These are phyloP conservation scores for Cystofilobasidium capitatum DNA, from an alignment of 768 basidiomycete genomes.

Conservation along the genomic window DNA sequence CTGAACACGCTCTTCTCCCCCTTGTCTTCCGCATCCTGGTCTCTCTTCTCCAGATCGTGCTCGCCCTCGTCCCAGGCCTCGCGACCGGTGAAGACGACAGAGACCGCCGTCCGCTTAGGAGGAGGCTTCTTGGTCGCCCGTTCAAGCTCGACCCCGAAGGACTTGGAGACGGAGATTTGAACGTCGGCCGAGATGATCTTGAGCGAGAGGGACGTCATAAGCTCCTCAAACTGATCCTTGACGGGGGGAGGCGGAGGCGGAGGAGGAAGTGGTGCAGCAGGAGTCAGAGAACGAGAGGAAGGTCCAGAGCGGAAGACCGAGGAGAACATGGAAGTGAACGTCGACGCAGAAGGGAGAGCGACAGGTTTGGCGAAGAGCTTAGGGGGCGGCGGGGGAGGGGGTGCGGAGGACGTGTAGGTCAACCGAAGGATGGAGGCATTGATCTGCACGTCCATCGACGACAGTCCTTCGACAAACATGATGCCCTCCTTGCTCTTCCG, in stretches of 20 bases:
- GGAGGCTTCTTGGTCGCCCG: constrained; percentile 93
- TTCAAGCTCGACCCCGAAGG: constrained; percentile 53
- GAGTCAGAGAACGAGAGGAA: neutral
- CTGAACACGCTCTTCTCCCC: constrained; percentile 67
- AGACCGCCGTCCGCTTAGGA: constrained; percentile 61
- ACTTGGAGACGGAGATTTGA: constrained; percentile 35
- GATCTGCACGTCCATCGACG: constrained; percentile 64
- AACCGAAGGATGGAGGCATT: constrained; percentile 70
- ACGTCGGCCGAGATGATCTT: constrained; percentile 39
- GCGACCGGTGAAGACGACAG: constrained; percentile 58
- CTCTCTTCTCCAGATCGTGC: constrained; percentile 67
- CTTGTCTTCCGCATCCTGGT: constrained; percentile 52
- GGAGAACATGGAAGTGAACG: constrained; percentile 44
- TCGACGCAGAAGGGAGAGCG: constrained; percentile 29
- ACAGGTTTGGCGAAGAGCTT: constrained; percentile 28
- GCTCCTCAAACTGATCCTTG: neutral
- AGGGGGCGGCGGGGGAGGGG: constrained; percentile 35
- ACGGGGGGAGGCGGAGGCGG: constrained; percentile 14
- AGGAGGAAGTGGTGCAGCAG: constrained; percentile 14
- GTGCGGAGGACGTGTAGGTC: constrained; percentile 51
- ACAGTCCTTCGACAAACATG: constrained; percentile 62
- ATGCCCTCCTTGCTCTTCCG: constrained; percentile 50
- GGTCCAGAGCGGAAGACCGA: constrained; percentile 39
- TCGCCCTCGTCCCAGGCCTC: constrained; percentile 33
- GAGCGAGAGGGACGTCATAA: constrained; percentile 32